These are phyloP conservation scores for Elongisporangium prolatum DNA, from an alignment of 352 stramenopile species.

Conservation along the genomic window DNA sequence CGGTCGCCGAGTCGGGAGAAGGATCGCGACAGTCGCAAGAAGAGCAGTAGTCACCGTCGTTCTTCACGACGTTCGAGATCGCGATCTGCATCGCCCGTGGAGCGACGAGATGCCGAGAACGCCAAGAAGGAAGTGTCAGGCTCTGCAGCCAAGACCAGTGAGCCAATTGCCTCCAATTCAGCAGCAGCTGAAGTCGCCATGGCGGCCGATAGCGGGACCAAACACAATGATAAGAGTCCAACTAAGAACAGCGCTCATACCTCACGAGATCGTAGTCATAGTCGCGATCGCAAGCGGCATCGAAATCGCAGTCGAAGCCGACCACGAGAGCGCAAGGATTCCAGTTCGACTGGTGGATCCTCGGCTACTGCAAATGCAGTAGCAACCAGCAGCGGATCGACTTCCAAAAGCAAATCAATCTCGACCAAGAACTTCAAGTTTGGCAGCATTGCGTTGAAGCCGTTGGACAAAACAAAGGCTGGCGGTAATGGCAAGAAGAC, in stretches of 20 bases:
- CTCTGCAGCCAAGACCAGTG: neutral
- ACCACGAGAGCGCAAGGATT: conserved; percentile 7
- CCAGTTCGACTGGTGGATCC: neutral
- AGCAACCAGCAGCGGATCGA: conserved; percentile 4
- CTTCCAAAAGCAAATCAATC: conserved; percentile 3
- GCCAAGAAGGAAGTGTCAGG: conserved; percentile 1
- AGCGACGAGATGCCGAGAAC: neutral
- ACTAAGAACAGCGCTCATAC: neutral
- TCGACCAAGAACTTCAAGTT: conserved; percentile 63
- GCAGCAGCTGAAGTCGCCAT: neutral
- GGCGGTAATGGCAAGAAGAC: conserved; percentile 3
- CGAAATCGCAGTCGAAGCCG: conserved; percentile 26
- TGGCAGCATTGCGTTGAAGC: conserved; percentile 60
- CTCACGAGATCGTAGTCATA: conserved; percentile 16
- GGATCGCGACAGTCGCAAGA: conserved; percentile 12
- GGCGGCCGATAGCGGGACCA: neutral
- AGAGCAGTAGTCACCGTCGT: conserved; percentile 15
- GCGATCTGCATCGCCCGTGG: neutral
- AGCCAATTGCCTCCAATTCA: neutral
- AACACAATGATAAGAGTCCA: neutral
- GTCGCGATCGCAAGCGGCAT: conserved; percentile 20
- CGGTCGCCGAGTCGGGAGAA: conserved; percentile 13
- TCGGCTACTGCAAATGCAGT: conserved; percentile 13
- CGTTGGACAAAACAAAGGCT: conserved; percentile 16
- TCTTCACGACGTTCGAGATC: conserved; percentile 5